A percentile compares a stretch with the other conserved stretches of the same genome.
Evolutionary conservation across 2,329 filamentous ascomycete genomes (phyloP).

Genomic region (Aspergillus oerlinghausenensis): DNA sequence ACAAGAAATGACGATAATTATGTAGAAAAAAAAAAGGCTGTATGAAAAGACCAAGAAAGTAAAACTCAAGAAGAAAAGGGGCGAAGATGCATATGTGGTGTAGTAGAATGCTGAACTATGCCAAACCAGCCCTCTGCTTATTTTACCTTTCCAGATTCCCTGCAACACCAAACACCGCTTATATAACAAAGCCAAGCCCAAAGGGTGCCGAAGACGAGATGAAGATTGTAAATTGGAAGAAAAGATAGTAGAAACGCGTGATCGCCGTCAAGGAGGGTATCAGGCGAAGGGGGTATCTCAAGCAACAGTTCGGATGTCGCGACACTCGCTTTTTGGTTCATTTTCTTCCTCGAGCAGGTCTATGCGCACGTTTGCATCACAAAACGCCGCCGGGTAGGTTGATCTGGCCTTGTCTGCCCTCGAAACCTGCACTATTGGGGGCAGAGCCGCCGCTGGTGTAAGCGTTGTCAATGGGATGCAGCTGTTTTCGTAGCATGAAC

Average conservation of each 20-base stretch:
- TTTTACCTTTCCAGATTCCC: neutral
- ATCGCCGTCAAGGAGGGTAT: neutral
- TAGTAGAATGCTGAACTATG: neutral
- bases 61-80: neutral
- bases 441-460: conserved; percentile 20
- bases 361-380: conserved; percentile 11
- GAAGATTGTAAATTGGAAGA: neutral
- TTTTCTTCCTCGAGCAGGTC: conserved; percentile 3
- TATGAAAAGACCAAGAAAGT: neutral
- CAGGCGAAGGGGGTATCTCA: conserved; percentile 17
- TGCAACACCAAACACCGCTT: conserved; percentile 3
- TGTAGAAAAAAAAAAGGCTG: neutral
- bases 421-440: conserved; percentile 31
- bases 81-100: neutral
- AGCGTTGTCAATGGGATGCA: conserved; percentile 44
- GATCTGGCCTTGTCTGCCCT: conserved; percentile 26
- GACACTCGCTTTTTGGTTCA: neutral
- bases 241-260: neutral
- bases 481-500: conserved; percentile 85
- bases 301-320: conserved; percentile 8
- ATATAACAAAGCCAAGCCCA: neutral
- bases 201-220: neutral
- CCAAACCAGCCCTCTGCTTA: neutral
- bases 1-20: neutral
- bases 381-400: conserved; percentile 31